phyloP scores from a whole-genome alignment of 345 rosid genomes.

The Linum tenue region DNA sequence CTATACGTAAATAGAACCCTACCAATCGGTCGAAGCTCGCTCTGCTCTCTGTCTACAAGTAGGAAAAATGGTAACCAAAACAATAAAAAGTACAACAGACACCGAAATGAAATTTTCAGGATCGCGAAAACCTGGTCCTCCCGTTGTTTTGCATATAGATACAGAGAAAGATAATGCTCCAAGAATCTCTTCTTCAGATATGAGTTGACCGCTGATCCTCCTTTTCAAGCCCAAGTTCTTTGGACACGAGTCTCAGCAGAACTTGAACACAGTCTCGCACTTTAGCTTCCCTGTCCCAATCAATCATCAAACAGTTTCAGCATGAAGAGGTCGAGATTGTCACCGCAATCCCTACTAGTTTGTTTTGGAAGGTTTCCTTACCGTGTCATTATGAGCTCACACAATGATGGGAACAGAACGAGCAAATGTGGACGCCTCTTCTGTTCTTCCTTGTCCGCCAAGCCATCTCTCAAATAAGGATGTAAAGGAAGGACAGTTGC shows the following conservation, averaged over 20 bases:
- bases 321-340: background rate
- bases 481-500: conserved; percentile 60
- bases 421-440: conserved; percentile 55
- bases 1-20: too few relatives aligned
- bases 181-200: too few relatives aligned
- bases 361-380: conserved; percentile 22
- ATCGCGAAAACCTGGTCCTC: too few relatives aligned
- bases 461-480: conserved; percentile 42
- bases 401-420: conserved; percentile 74
- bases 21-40: too few relatives aligned
- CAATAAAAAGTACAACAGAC: too few relatives aligned
- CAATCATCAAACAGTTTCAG: background rate
- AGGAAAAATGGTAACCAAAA: too few relatives aligned
- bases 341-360: background rate
- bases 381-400: conserved; percentile 84
- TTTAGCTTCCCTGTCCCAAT: conserved; percentile 58
- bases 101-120: too few relatives aligned
- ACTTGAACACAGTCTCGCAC: conserved; percentile 73
- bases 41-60: too few relatives aligned
- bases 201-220: background rate
- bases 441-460: conserved; percentile 26
- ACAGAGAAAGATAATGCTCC: too few relatives aligned
- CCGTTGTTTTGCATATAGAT: too few relatives aligned
- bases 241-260: conserved; percentile 51
- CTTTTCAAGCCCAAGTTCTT: conserved; percentile 60